Percentiles rank a stretch among this genome's conserved stretches.
These are phyloP conservation scores for Podila horticola DNA, from an alignment of 192 early-diverging fungal species.

Conservation along the genomic window DNA sequence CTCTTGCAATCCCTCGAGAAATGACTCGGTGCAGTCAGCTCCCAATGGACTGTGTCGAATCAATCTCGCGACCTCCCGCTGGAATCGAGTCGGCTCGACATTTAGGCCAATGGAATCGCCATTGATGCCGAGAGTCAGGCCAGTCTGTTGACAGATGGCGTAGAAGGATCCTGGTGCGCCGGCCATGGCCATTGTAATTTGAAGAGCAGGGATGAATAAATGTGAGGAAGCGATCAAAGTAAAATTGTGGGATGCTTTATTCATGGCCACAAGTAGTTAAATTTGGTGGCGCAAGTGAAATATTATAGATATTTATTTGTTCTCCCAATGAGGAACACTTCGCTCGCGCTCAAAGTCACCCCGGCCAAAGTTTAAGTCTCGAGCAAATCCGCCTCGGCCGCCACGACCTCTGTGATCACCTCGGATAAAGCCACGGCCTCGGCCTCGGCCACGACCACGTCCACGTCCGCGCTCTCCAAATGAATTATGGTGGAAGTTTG, in stretches of 20 bases:
- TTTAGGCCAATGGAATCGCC: conserved; percentile 14
- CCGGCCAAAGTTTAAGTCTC: neutral
- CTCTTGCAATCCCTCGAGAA: conserved; percentile 47
- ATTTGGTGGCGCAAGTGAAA: no score
- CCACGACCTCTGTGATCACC: neutral
- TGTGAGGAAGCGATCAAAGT: neutral
- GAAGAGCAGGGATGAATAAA: neutral
- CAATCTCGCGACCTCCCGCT: conserved; percentile 22
- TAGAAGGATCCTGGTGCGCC: conserved; percentile 16
- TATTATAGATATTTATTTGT: no score
- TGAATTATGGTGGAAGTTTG: no score
- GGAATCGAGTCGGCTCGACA: conserved; percentile 34
- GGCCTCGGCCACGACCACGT: neutral
- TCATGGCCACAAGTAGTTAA: no score
- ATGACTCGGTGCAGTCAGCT: conserved; percentile 20
- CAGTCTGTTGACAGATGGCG: conserved; percentile 37
- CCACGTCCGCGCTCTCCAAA: neutral
- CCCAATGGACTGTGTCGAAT: conserved; percentile 17
- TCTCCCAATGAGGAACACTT: neutral
- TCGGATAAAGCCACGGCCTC: neutral
- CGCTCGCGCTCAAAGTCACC: neutral
- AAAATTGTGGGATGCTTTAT: no score
- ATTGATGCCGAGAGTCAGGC: conserved; percentile 19
- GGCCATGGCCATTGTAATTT: conserved; percentile 3
- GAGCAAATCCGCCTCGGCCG: neutral